Evolutionary conservation across 2,329 filamentous ascomycete species (phyloP).

Genomic region (Triangularia verruculosa): DNA sequence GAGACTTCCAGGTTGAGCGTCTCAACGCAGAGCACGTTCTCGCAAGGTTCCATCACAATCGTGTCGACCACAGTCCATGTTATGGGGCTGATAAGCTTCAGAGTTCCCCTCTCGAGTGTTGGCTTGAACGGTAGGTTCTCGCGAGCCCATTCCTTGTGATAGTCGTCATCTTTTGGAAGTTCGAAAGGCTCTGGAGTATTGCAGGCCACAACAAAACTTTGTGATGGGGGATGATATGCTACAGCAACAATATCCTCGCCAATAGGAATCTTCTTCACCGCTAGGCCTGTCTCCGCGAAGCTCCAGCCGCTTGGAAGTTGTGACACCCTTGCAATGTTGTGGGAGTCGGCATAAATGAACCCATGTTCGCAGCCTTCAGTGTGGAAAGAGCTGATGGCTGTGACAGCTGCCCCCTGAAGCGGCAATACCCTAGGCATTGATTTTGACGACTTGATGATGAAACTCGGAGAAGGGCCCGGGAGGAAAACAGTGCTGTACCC

Average conservation of each 20-base stretch:
- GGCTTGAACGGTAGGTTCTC: conserved; percentile 67
- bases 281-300: conserved; percentile 72
- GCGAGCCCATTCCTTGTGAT: conserved; percentile 74
- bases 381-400: conserved; percentile 72
- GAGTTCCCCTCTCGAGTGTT: conserved; percentile 63
- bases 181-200: conserved; percentile 69
- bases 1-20: conserved; percentile 84
- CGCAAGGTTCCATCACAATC: conserved; percentile 68
- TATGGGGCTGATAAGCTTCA: conserved; percentile 76
- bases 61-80: conserved; percentile 78
- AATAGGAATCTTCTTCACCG: conserved; percentile 68
- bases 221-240: conserved; percentile 71
- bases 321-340: conserved; percentile 70
- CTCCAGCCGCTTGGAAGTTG: conserved; percentile 65
- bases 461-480: conserved; percentile 73
- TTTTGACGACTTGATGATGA: conserved; percentile 78
- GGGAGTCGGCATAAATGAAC: conserved; percentile 75
- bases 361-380: conserved; percentile 74
- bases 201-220: conserved; percentile 74
- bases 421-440: conserved; percentile 72
- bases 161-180: conserved; percentile 80
- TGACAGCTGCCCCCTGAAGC: conserved; percentile 65
- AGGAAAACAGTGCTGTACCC: conserved; percentile 82
- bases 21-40: conserved; percentile 78
- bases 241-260: conserved; percentile 69